A percentile compares a stretch with the other conserved stretches of the same genome.
phyloP scores from a whole-genome alignment of 768 basidiomycete species.

The Coprinellus aureogranulatus region DNA sequence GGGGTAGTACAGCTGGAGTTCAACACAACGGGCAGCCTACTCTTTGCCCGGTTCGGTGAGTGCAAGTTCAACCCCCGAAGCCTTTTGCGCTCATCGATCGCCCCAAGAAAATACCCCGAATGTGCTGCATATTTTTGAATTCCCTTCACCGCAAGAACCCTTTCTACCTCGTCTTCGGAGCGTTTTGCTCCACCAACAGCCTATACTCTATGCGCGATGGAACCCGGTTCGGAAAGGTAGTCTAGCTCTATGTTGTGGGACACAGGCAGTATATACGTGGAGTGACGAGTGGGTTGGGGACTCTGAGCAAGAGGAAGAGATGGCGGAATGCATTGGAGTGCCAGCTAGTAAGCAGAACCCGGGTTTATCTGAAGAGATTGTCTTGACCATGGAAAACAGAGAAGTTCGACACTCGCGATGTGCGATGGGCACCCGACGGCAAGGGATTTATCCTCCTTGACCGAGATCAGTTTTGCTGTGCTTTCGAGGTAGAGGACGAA shows the following conservation, averaged over 20 bases:
- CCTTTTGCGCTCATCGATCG: slow-evolving; percentile 4
- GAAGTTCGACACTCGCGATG: slow-evolving; percentile 66
- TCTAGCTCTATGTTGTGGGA: slow-evolving; percentile 65
- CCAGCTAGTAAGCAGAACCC: slow-evolving; percentile 65
- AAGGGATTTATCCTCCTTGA: slow-evolving; percentile 75
- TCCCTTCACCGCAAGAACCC: slow-evolving; percentile 57
- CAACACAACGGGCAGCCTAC: slow-evolving; percentile 70
- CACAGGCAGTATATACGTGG: slow-evolving; percentile 71
- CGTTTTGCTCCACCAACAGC: slow-evolving; percentile 62
- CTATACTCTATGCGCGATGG: slow-evolving; percentile 72
- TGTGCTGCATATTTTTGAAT: slow-evolving; percentile 67
- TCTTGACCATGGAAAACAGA: slow-evolving; percentile 35
- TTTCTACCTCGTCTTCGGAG: slow-evolving; percentile 62
- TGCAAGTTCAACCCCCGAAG: slow-evolving; percentile 10
- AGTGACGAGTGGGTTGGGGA: slow-evolving; percentile 78
- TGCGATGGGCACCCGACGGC: slow-evolving; percentile 85
- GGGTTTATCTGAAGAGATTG: background rate
- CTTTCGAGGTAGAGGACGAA: slow-evolving; percentile 70
- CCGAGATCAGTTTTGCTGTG: slow-evolving; percentile 80
- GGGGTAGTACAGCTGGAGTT: slow-evolving; percentile 76
- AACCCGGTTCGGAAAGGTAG: slow-evolving; percentile 79
- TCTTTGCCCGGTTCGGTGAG: slow-evolving; percentile 74
- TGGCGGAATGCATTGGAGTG: slow-evolving; percentile 88
- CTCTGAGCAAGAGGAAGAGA: slow-evolving; percentile 59
- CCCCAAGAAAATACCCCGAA: slow-evolving; percentile 59